Evolutionary conservation across 331 rosid genomes (phyloP).

Genomic region (Acacia pycnantha): DNA sequence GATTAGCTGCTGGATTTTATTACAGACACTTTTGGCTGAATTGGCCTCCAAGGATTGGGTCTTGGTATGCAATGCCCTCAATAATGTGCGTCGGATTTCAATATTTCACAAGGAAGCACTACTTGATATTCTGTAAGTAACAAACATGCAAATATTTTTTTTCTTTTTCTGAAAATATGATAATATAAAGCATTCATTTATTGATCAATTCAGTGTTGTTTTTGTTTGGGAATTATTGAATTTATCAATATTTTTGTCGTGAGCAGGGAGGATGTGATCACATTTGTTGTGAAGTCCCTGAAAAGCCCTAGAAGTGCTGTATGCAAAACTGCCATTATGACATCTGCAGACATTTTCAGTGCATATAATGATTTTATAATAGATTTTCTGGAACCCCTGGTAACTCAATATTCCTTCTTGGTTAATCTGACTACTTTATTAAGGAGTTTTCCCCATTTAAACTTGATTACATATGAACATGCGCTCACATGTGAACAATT

Average conservation of each 20-base stretch:
- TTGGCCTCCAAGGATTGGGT: conserved; percentile 92
- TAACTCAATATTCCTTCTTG: conserved; percentile 35
- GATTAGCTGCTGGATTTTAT: conserved; percentile 30
- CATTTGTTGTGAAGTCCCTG: conserved; percentile 73
- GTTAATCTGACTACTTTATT: conserved; percentile 25
- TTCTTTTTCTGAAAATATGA: background rate
- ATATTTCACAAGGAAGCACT: conserved; percentile 79
- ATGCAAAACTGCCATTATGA: conserved; percentile 95
- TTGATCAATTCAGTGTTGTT: background rate
- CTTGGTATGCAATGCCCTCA: conserved; percentile 76
- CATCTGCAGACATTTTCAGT: conserved; percentile 87
- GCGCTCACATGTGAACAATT: conserved; percentile 23
- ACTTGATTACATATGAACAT: conserved; percentile 14
- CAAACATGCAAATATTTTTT: conserved; percentile 12
- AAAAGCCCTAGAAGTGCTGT: conserved; percentile 97
- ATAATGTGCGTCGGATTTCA: conserved; percentile 74
- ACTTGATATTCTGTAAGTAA: conserved; percentile 74
- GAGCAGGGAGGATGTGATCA: conserved; percentile 76
- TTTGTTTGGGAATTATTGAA: background rate
- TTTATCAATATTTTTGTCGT: conserved; percentile 30
- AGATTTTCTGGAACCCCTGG: conserved; percentile 92
- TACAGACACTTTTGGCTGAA: conserved; percentile 74
- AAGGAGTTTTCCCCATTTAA: conserved; percentile 11
- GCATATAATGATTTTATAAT: conserved; percentile 70
- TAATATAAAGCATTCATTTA: conserved; percentile 1